Base-by-base conservation (phyloP, 1,139 yeast species). In the Hyphopichia wangnamkhiaoensis region DNA sequence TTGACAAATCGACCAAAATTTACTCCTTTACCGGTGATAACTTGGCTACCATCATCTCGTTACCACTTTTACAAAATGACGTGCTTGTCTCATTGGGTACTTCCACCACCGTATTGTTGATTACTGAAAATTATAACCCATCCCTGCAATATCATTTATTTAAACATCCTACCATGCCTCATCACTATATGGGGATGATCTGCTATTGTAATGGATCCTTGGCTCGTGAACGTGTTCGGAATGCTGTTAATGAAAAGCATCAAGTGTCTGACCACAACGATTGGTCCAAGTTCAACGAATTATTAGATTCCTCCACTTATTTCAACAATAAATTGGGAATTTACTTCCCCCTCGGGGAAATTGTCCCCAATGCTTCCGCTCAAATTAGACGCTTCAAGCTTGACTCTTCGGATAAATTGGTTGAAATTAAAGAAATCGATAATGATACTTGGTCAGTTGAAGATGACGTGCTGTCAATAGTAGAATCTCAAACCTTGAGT, bases 121-220 rank as follows among this genome's bases (percentile, higher is more conserved):
- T 89, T 30, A 90, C 97, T 4, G 84, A 87, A 43, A 75, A 80
- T 42, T 90, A 84, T 57, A 74, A 73, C 20, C 91, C 97, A 2
- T 84, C 93, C 1, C 79, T 90, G 3, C 85, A 83, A 50, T 90
- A 89, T 58, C 97, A 90, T 56, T 61, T 89, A 49, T 90, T 90
- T 65, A 79, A 80, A 44, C 97, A 90, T 57, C 97, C 97, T 5
- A 84, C 95, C 0, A 76, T 85, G 49, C 78, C 81, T 0, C 74
- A 73, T 26, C 80, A 83, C 35, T 91, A 82, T 59, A 90, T 90
- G 97, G 96, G 95, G 25, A 90, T 90, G 97, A 79, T 90, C 41
- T 90, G 97, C 59, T 90, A 90, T 59, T 86, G 95, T 58, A 90
- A 90, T 59, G 97, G 97, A 0, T 78, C 96, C 0, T 67, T 90